phyloP scores from a whole-genome alignment of 2,329 filamentous ascomycete species.

The Epichloe sp. region DNA sequence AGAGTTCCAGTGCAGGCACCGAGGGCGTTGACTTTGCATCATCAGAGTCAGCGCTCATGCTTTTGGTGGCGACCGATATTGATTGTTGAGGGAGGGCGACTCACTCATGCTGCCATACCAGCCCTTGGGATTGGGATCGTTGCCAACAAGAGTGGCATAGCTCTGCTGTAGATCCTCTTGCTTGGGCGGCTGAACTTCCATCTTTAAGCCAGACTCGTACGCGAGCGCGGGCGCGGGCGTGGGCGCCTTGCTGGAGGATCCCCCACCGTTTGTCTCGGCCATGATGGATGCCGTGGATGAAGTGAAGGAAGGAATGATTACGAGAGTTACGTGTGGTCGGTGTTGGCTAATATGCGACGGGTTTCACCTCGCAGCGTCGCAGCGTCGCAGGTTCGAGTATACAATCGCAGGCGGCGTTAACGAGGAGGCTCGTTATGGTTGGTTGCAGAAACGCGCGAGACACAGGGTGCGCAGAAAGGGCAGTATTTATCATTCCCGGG shows the following conservation, averaged over 20 bases:
- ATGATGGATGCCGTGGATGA: conserved; percentile 10
- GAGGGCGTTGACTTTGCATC: conserved; percentile 52
- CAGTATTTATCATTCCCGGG: background rate
- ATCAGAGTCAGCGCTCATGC: background rate
- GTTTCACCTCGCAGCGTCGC: background rate
- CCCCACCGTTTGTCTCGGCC: conserved; percentile 14
- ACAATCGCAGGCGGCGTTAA: too few species aligned
- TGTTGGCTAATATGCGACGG: background rate
- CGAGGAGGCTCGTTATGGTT: too few species aligned
- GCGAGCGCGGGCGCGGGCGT: conserved; percentile 9
- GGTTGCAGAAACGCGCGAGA: too few species aligned
- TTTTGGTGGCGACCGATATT: background rate
- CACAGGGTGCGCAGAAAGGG: background rate
- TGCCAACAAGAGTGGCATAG: conserved; percentile 53
- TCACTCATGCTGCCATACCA: conserved; percentile 85
- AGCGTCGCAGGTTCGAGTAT: too few species aligned
- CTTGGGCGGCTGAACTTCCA: conserved; percentile 66
- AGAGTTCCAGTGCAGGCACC: conserved; percentile 63
- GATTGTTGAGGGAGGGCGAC: conserved; percentile 18
- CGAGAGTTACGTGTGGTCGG: background rate
- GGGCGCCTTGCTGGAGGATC: conserved; percentile 19
- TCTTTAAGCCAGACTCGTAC: conserved; percentile 32
- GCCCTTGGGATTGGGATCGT: conserved; percentile 58
- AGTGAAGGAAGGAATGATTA: conserved; percentile 8
- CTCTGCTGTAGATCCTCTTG: conserved; percentile 74